phyloP scores from a whole-genome alignment of 495 filamentous ascomycete genomes.

The Penicillium subrubescens region DNA sequence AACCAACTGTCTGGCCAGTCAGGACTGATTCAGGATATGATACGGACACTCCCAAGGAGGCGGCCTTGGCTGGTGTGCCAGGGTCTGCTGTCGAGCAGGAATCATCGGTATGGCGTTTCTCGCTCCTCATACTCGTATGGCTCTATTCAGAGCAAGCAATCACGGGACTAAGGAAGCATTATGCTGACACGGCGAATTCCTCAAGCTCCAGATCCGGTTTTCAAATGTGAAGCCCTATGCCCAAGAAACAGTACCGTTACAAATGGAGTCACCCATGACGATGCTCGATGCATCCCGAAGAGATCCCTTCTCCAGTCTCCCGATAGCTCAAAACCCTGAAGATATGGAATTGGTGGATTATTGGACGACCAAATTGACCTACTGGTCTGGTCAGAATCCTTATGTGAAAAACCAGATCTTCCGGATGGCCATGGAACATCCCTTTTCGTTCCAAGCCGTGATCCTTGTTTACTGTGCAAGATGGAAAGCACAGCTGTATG shows the following conservation, averaged over 20 bases:
- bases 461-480: conserved; percentile 46
- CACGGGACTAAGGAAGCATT: not conserved
- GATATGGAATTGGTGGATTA: conserved; percentile 40
- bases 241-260: conserved; percentile 9
- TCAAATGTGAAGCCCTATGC: conserved; percentile 17
- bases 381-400: conserved; percentile 49
- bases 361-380: conserved; percentile 42
- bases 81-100: conserved; percentile 8
- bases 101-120: conserved; percentile 26
- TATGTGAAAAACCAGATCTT: conserved; percentile 44
- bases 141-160: too few species aligned
- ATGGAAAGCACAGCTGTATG: conserved; percentile 37
- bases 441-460: conserved; percentile 40
- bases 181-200: conserved; percentile 7
- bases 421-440: conserved; percentile 39
- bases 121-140: not conserved
- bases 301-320: conserved; percentile 39
- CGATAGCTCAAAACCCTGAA: conserved; percentile 21
- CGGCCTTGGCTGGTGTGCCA: not conserved
- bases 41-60: conserved; percentile 8
- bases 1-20: conserved; percentile 28
- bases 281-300: conserved; percentile 37
- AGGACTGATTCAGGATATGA: conserved; percentile 19
- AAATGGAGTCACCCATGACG: conserved; percentile 29
- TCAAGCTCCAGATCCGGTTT: conserved; percentile 26